These are phyloP conservation scores for Firmiana major DNA, from an alignment of 345 rosid genomes.

Conservation along the genomic window DNA sequence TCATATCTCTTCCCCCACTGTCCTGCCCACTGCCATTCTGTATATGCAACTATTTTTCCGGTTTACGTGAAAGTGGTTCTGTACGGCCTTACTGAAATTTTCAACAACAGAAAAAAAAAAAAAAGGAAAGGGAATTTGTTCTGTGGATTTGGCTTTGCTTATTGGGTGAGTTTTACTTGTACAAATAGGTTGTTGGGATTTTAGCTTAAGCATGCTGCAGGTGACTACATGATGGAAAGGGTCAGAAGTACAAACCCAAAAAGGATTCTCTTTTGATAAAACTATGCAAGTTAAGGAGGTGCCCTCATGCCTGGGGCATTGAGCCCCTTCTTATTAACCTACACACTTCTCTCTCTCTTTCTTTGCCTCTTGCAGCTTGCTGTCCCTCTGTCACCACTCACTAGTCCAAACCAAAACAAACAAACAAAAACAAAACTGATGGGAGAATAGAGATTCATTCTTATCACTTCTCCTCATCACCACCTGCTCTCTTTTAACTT, in stretches of 20 bases:
- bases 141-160: conserved; percentile 7
- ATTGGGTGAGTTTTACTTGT: conserved; percentile 20
- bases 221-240: neutral
- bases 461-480: conserved; percentile 4
- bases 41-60: conserved; percentile 2
- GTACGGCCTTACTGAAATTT: conserved; percentile 16
- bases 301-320: neutral
- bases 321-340: neutral
- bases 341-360: neutral
- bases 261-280: conserved; percentile 3
- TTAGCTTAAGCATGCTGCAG: neutral
- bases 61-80: conserved; percentile 15
- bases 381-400: neutral
- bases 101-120: neutral
- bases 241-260: neutral
- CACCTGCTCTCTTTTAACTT: neutral
- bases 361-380: neutral
- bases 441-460: conserved; percentile 10
- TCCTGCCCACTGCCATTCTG: neutral
- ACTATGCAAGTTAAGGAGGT: neutral
- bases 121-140: neutral
- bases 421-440: neutral
- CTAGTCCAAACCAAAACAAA: neutral
- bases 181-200: neutral
- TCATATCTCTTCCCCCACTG: neutral